These are phyloP conservation scores for Krasilnikovozyma curviuscula DNA, from an alignment of 768 basidiomycete genomes.

Conservation along the genomic window DNA sequence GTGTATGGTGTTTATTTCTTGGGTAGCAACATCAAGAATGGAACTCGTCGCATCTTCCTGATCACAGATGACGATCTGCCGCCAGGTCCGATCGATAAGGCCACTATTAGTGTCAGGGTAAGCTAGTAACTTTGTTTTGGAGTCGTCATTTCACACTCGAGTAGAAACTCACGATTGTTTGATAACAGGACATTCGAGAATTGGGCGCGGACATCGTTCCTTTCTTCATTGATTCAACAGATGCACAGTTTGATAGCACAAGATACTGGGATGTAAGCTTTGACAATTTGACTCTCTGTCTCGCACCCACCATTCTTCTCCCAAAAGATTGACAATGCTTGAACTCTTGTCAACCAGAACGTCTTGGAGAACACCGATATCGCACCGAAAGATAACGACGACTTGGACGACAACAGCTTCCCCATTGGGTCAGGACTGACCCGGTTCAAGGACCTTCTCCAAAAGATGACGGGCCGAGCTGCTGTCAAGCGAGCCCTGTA, in stretches of 20 bases:
- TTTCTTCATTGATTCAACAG: conserved; percentile 61
- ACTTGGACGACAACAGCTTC: neutral
- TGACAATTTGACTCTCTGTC: too few species aligned
- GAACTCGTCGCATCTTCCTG: conserved; percentile 72
- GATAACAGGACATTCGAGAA: conserved; percentile 53
- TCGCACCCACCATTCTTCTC: too few species aligned
- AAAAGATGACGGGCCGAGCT: conserved; percentile 19
- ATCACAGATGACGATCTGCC: conserved; percentile 76
- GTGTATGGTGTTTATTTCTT: too few species aligned
- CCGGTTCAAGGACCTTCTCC: conserved; percentile 20
- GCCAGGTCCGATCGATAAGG: conserved; percentile 11
- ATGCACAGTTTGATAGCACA: conserved; percentile 46
- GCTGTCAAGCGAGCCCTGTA: conserved; percentile 60
- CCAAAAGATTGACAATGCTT: too few species aligned
- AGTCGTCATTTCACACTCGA: conserved; percentile 2
- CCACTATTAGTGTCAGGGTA: conserved; percentile 17
- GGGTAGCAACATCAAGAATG: conserved; percentile 1
- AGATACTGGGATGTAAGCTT: conserved; percentile 64
- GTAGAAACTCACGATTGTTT: conserved; percentile 12
- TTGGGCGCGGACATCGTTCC: conserved; percentile 63
- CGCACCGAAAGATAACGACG: conserved; percentile 36
- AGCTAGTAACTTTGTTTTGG: conserved; percentile 20
- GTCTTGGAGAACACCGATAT: too few species aligned
- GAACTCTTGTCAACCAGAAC: too few species aligned
- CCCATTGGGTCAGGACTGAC: conserved; percentile 18